A percentile compares a stretch with the other conserved stretches of the same genome.
phyloP scores from a whole-genome alignment of 805 yeast species.

The Kodamaea laetipori region DNA sequence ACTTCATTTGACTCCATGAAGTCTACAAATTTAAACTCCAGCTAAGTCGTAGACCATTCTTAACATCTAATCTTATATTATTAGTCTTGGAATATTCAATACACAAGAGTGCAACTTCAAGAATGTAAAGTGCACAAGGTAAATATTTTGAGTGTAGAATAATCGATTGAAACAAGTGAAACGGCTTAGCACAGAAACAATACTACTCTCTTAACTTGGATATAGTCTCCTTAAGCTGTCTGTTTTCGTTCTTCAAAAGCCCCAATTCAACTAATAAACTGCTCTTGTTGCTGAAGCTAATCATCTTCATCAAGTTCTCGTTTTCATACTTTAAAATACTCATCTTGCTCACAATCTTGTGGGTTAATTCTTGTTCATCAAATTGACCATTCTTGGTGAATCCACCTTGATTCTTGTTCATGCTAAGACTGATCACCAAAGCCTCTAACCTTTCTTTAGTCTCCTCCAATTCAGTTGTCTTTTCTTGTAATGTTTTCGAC shows the following conservation, averaged over 20 bases:
- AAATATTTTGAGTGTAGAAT: too few relatives aligned
- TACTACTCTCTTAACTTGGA: not conserved
- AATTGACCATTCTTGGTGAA: slow-evolving; percentile 58
- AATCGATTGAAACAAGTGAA: too few relatives aligned
- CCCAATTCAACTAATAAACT: slow-evolving; percentile 71
- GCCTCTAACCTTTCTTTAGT: slow-evolving; percentile 67
- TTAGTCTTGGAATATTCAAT: too few relatives aligned
- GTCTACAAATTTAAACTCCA: too few relatives aligned
- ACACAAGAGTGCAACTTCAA: too few relatives aligned
- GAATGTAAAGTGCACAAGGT: too few relatives aligned
- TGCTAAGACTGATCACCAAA: slow-evolving; percentile 37
- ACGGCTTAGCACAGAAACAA: too few relatives aligned
- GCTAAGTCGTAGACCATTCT: too few relatives aligned
- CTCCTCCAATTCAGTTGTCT: slow-evolving; percentile 53
- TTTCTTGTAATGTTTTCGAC: slow-evolving; percentile 48
- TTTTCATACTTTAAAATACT: slow-evolving; percentile 67
- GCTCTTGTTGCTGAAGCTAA: slow-evolving; percentile 75
- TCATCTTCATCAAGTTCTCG: slow-evolving; percentile 65
- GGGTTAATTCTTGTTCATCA: slow-evolving; percentile 76
- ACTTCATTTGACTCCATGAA: too few relatives aligned
- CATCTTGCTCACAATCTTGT: slow-evolving; percentile 65
- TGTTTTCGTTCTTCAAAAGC: slow-evolving; percentile 48
- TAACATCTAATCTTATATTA: too few relatives aligned
- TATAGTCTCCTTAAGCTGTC: slow-evolving; percentile 7
- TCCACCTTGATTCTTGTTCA: slow-evolving; percentile 21